A percentile compares a stretch with the other conserved stretches of the same genome.
Evolutionary conservation across 2,329 filamentous ascomycete genomes (phyloP).

Genomic region (Aspergillus niger): DNA sequence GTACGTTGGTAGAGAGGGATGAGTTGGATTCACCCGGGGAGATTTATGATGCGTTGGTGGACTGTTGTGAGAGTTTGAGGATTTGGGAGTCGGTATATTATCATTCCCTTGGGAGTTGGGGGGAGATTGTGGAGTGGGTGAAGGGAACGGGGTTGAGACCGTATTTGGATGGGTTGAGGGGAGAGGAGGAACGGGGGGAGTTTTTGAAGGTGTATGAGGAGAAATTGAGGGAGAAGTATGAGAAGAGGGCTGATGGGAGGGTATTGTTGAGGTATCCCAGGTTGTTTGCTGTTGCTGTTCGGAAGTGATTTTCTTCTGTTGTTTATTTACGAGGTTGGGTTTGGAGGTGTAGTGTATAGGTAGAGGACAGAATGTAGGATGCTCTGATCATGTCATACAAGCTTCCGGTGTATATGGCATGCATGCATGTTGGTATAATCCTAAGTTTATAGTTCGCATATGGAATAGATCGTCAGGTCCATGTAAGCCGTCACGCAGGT

Average conservation of each 20-base stretch:
- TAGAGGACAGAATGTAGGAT: no score
- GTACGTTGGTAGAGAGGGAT: slow-evolving; percentile 43
- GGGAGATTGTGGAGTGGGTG: slow-evolving; percentile 62
- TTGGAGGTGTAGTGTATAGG: no score
- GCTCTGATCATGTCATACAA: no score
- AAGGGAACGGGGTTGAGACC: slow-evolving; percentile 59
- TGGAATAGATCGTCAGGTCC: no score
- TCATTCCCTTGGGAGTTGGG: slow-evolving; percentile 53
- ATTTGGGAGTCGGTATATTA: slow-evolving; percentile 59
- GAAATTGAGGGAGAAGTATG: slow-evolving; percentile 50
- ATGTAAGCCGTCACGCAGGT: no score
- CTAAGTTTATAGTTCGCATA: no score
- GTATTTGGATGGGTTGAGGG: slow-evolving; percentile 53
- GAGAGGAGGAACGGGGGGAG: slow-evolving; percentile 39
- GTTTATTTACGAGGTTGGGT: no score
- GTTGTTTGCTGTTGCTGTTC: slow-evolving; percentile 56
- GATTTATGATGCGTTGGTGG: slow-evolving; percentile 54
- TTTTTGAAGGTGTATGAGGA: slow-evolving; percentile 54
- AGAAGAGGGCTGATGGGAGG: slow-evolving; percentile 50
- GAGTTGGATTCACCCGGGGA: slow-evolving; percentile 51
- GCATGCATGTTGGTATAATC: no score
- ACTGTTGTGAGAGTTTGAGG: slow-evolving; percentile 42
- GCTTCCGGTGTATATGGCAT: no score
- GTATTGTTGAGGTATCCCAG: slow-evolving; percentile 60
- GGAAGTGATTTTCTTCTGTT: background rate